Percentiles rank a stretch among this genome's conserved stretches.
Evolutionary conservation across 2,329 filamentous ascomycete genomes (phyloP).

Genomic region (Cladophialophora bantiana): DNA sequence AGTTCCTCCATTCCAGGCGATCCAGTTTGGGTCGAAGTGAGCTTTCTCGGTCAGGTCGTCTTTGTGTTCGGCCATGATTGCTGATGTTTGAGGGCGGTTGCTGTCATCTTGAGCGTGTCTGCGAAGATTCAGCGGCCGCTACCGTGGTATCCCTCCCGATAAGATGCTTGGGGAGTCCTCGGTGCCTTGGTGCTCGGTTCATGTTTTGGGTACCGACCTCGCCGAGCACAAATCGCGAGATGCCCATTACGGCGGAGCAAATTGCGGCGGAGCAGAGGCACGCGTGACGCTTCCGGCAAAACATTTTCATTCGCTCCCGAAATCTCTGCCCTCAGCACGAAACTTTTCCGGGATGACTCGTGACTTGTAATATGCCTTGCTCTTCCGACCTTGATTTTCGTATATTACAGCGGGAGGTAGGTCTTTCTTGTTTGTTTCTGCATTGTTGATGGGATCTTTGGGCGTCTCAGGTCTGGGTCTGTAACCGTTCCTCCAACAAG

Average conservation of each 20-base stretch:
- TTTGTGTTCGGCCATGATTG: conserved; percentile 33
- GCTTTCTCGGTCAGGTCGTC: conserved; percentile 38
- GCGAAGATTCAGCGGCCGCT: neutral
- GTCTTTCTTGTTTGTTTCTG: conserved; percentile 3
- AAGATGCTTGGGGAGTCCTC: neutral
- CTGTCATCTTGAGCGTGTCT: conserved; percentile 28
- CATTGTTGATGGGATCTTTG: neutral
- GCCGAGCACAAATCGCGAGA: neutral
- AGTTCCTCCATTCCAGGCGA: conserved; percentile 36
- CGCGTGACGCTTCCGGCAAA: conserved; percentile 1
- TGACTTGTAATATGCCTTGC: neutral
- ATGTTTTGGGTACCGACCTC: neutral
- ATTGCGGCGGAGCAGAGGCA: conserved; percentile 2
- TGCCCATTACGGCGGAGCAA: neutral
- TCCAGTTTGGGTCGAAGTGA: conserved; percentile 38
- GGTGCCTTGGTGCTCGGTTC: no score
- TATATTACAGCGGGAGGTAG: conserved; percentile 2
- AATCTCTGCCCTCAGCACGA: neutral
- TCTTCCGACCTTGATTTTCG: neutral
- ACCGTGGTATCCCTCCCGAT: neutral
- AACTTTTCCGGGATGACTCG: conserved; percentile 9
- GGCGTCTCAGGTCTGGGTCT: conserved; percentile 2
- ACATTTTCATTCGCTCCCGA: conserved; percentile 4
- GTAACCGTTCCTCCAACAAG: neutral
- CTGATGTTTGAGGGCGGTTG: conserved; percentile 4